Base-by-base conservation (phyloP, 805 yeast genomes). In the Zygoascus flipseniorum region DNA sequence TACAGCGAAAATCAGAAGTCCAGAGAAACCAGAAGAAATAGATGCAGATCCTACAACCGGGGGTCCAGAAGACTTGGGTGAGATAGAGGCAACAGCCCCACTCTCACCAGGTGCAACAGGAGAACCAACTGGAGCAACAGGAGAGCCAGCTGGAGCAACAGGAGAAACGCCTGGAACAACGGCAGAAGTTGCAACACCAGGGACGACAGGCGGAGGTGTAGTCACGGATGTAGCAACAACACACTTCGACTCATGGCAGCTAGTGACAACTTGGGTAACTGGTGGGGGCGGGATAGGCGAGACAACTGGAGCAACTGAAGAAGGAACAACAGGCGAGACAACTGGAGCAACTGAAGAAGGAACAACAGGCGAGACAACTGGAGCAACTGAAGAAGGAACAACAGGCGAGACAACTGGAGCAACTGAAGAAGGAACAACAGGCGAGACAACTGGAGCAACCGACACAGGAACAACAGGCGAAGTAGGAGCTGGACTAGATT, bases 111-210 rank as follows among this genome's bases (percentile, higher is more conserved):
- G 28, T 23, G 6, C 28, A 23, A 23, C 28, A 23, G 28, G 6
- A 5, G 45, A 43, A 16, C 20, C 6, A 5, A n/a, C 9, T 10
- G 18, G 20, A 18, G n/a, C 44, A 14, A 9, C 20, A n/a, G 31
- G 8, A 16, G 51, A 35, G 16, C 23, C 20, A 14, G 44, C 32
- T 26, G 50, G 41, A 32, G 42, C 8, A 20, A 20, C 51, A 48
- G 23, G 19, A 45, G n/a, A 31, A n/a, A 23, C n/a, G n/a, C n/a
- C 51, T 44, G 11, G 31, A 26, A 19, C 51, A 48, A n/a, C 51
- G 16, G 39, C 14, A 31, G 39, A 35, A n/a, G 39, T 35, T 10
- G 4, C 39, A 35, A 35, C 39, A 35, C 39, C 39, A 35, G 39
- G 39, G 16, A 35, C 39, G 8, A 35, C 39, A n/a, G 39, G 39